Base-by-base conservation (phyloP, 257 asterid genomes). In the Striga asiatica region DNA sequence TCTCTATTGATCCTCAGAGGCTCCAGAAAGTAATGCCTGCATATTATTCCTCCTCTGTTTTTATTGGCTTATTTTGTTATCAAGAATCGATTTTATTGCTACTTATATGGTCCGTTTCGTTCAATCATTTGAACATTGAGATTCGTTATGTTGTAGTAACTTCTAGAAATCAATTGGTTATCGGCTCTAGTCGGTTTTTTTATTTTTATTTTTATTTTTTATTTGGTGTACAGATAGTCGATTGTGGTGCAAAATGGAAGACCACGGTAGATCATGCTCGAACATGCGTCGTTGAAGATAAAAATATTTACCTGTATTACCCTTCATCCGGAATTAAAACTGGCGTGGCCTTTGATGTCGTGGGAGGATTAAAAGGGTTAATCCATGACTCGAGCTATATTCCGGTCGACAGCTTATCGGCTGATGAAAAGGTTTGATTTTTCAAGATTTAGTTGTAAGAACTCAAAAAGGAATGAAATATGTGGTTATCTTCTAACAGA, bases 241-340 rank as follows among this genome's bases (percentile, higher is more conserved):
- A 47, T 27, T 48, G 29, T 29, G 39, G 59, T 7, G 23, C 10
- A 12, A 35, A 6, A 19, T 83, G 78, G 89, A 56, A 58, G 10
- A 68, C 19, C 27, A 59, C 62, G 1, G 61, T 66, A 39, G 32
- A 8, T 7, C 86, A 80, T 69, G 86, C 94, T 3, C 55, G 3
- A 47, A 54, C 65, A 2, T 80, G 89, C 67, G 12, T 2, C 0
- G 8, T 55, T 42, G 70, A 67, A 55, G 72, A 60, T 39, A 27
- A 57, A 39, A 67, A 0, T 37, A 24, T 66, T 0, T 62, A 23
- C 61, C n/a, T 21, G 9, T 59, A 75, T 42, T 6, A 28, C 45
- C 28, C 71, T 19, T 29, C 58, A 7, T 22, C 57, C 7, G 69
- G 54, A 27, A 29, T 19, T 29, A 45, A 37, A 18, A 22, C 0